Base-by-base conservation (phyloP, 352 stramenopile species). In the Pythium periplocum region DNA sequence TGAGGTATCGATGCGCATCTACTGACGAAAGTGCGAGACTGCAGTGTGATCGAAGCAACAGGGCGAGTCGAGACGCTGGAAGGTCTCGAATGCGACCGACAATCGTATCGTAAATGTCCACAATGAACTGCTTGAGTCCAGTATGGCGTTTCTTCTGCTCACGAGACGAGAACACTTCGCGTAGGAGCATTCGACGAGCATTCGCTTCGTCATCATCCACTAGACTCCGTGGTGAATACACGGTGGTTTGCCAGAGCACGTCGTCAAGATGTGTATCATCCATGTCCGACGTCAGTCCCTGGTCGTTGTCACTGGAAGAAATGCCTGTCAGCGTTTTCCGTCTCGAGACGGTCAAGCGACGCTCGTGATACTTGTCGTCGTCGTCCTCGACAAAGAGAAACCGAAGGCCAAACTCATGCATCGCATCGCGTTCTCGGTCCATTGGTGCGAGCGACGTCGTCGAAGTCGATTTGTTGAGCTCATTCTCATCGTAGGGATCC, bases 121-220 rank as follows among this genome's bases (percentile, higher is more conserved):
- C 66, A 36, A 87, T 90, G 42, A 87, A 83, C 47, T 87, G 79
- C 55, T 87, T 90, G 30, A 87, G 55, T 45, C 59, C 48, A 0
- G 73, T 68, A 12, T 82, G 41, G 4, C 66, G 49, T 57, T 83
- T 86, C 17, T 64, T 64, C n/a, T 74, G 68, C 6, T 90, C 75
- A 34, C 64, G 65, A 4, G 74, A 77, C 9, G 71, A 44, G 41
- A 73, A 38, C 17, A 72, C 45, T 3, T 68, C 58, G 8, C 44
- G 45, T n/a, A 66, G 41, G 4, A 80, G 52, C 1, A 56, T 39
- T 48, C 62, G 44, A 10, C 53, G 48, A 2, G 64, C 46, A 1
- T 11, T 43, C 4, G 49, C 37, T 3, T 55, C 40, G 10, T 59
- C 76, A 30, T 81, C 61, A n/a, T 65, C 56, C 9, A 85, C 50